Percentiles rank a stretch among this genome's conserved stretches.
phyloP scores from a whole-genome alignment of 768 basidiomycete genomes.

The Collybia sp. region DNA sequence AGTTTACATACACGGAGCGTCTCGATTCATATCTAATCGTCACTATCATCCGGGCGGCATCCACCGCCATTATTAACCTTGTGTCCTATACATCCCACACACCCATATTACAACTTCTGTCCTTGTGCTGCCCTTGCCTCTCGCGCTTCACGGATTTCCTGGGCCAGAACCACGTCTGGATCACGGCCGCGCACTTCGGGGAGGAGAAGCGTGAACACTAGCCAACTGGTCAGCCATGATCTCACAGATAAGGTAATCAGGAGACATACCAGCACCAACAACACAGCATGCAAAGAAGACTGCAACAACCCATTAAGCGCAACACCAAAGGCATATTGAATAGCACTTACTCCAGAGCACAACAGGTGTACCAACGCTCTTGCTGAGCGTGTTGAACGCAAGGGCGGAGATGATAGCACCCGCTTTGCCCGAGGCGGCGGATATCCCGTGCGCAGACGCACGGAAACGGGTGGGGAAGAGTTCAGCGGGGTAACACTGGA shows the following conservation, averaged over 20 bases:
- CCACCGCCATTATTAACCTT: no score
- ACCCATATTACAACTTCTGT: no score
- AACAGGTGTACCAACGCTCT: conserved; percentile 56
- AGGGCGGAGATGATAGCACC: conserved; percentile 78
- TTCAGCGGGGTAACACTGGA: conserved; percentile 67
- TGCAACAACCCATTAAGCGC: conserved; percentile 14
- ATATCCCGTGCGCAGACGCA: conserved; percentile 70
- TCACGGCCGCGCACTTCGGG: conserved; percentile 37
- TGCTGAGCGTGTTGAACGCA: conserved; percentile 61
- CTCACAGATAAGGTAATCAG: not conserved
- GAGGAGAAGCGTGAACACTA: conserved; percentile 28
- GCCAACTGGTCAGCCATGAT: not conserved
- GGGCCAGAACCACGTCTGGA: conserved; percentile 28
- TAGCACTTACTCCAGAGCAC: conserved; percentile 66
- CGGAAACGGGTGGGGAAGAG: conserved; percentile 77
- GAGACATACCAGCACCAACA: conserved; percentile 37
- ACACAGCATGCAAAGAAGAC: conserved; percentile 68
- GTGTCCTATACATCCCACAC: no score
- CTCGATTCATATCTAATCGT: no score
- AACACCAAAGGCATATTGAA: conserved; percentile 1
- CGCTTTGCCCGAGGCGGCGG: conserved; percentile 67
- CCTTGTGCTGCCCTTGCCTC: not conserved
- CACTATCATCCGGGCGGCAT: no score
- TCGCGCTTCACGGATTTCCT: conserved; percentile 20
- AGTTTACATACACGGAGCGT: no score